Evolutionary conservation across 371 early-diverging fungal species (phyloP).

Genomic region (Umbelopsis sp.): DNA sequence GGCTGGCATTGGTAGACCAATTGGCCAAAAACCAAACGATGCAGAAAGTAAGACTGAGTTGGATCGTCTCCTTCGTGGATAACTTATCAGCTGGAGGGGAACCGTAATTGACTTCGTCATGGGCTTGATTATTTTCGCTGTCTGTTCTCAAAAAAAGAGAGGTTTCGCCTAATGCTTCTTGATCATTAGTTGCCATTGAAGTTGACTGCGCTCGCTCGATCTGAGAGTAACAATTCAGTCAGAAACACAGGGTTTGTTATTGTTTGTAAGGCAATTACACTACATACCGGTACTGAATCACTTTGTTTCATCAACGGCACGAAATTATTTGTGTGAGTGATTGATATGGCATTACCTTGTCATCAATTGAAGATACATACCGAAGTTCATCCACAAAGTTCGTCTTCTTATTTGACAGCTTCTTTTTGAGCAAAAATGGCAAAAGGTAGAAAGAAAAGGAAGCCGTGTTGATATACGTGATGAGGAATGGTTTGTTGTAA

Average conservation of each 20-base stretch:
- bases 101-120: background rate
- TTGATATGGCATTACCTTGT: background rate
- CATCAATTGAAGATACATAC: background rate
- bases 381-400: slow-evolving; percentile 13
- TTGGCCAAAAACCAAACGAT: slow-evolving; percentile 84
- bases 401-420: slow-evolving; percentile 10
- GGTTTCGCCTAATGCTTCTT: background rate
- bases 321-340: background rate
- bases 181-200: background rate
- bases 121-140: background rate
- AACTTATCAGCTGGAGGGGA: slow-evolving; percentile 25
- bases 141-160: background rate
- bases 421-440: slow-evolving; percentile 30
- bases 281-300: background rate
- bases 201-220: background rate
- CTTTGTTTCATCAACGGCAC: background rate
- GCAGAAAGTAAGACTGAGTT: slow-evolving; percentile 75
- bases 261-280: background rate
- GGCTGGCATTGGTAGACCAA: slow-evolving; percentile 74
- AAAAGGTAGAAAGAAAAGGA: slow-evolving; percentile 79
- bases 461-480: slow-evolving; percentile 81
- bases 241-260: background rate
- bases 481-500: slow-evolving; percentile 77
- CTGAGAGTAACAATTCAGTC: background rate
- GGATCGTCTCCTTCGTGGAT: slow-evolving; percentile 59